phyloP scores from a whole-genome alignment of 352 stramenopile species.

The Plasmopara viticola region DNA sequence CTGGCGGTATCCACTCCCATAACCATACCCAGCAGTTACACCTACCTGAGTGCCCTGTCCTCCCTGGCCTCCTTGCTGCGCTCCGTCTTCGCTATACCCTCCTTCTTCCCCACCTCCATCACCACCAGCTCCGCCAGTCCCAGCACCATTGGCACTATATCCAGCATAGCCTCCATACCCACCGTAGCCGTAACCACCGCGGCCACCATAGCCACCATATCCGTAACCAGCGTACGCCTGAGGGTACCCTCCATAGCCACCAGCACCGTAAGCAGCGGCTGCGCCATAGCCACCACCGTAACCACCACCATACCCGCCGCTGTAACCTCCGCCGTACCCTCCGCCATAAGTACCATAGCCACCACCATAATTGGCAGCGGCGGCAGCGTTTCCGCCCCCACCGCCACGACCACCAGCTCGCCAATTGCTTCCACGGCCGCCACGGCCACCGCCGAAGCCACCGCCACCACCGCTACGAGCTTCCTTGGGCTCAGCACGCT shows the following conservation, averaged over 20 bases:
- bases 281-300: conserved; percentile 20
- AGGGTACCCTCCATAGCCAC: conserved; percentile 32
- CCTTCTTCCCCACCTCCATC: conserved; percentile 27
- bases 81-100: conserved; percentile 29
- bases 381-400: conserved; percentile 4
- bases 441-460: conserved; percentile 20
- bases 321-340: conserved; percentile 17
- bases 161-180: conserved; percentile 26
- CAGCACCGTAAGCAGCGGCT: conserved; percentile 30
- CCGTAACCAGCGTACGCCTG: conserved; percentile 34
- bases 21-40: conserved; percentile 22
- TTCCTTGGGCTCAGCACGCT: conserved; percentile 81
- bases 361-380: conserved; percentile 12
- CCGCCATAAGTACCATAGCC: conserved; percentile 19
- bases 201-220: conserved; percentile 43
- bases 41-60: conserved; percentile 21
- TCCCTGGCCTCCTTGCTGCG: conserved; percentile 15
- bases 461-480: conserved; percentile 32
- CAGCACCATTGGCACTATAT: conserved; percentile 22
- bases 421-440: conserved; percentile 25
- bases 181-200: conserved; percentile 36
- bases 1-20: conserved; percentile 49
- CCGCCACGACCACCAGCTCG: conserved; percentile 25
- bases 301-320: conserved; percentile 19
- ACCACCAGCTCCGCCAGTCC: conserved; percentile 17